Evolutionary conservation across 495 filamentous ascomycete genomes (phyloP), one percentile per base, ranked within the genome.

Genomic region (Stereocaulon alpinum): DNA sequence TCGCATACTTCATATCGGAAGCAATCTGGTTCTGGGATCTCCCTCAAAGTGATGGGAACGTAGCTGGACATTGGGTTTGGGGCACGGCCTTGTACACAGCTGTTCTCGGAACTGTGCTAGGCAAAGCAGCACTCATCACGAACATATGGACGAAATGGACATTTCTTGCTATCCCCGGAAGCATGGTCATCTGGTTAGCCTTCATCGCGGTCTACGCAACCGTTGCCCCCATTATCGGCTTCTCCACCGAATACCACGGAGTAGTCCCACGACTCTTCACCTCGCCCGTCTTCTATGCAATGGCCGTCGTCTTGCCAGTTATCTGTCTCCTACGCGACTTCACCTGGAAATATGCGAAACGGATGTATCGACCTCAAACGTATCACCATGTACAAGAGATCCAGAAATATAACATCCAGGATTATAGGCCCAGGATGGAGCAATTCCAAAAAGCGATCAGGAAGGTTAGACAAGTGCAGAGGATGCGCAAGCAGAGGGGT

Each of bases 371-470:
- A 60, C 94, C 94, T 42, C 88, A 96, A 74, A 82, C 88, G 37
- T 99, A 99, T 67, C 94, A 99, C 66, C 94, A 99, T 71, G 89
- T 99, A 47, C 94, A 99, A 74, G 94, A 99, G 74, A 99, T 99
- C 63, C 94, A 99, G 72, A 99, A 99, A 73, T 99, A 95, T 75
- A 99, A 99, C 67, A 94, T 99, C 56, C 94, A 97, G 72, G 94
- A 99, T 75, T 99, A 99, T 71, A 80, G 94, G 61, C 93, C 93
- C 44, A 78, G 92, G 80, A 99, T 99, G 93, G 93, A 99, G 71
- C 93, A 99, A 73, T 99, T 99, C 82, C 93, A 99, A 73, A 99
- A 99, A 73, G 93, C 93, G 29, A 96, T 99, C 68, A 85, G 93
- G 64, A 99, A 99, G 73, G 93, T 97, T 51, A 85, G 93, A 45